These are phyloP conservation scores for Podosphaera aphanis DNA, from an alignment of 2,329 filamentous ascomycete species.

Conservation along the genomic window DNA sequence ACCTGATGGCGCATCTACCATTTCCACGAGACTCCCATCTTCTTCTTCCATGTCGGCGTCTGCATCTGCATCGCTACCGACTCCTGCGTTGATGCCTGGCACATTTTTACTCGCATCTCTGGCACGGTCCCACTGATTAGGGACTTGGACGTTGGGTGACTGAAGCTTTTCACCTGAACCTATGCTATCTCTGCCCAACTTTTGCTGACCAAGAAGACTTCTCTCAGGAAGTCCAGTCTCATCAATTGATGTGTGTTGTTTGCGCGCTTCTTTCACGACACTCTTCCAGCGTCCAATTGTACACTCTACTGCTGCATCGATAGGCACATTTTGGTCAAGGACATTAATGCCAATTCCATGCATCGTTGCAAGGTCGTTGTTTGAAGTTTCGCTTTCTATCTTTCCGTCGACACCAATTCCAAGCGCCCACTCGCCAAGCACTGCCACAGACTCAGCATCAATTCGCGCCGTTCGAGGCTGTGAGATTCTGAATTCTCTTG, in stretches of 20 bases:
- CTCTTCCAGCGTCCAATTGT: slow-evolving; percentile 38
- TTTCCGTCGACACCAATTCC: slow-evolving; percentile 16
- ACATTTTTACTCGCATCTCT: slow-evolving; percentile 1
- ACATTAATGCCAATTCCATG: slow-evolving; percentile 22
- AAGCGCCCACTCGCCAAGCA: slow-evolving; percentile 21
- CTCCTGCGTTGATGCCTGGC: neutral
- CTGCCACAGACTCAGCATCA: slow-evolving; percentile 24
- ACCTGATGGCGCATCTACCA: slow-evolving; percentile 14
- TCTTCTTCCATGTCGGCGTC: slow-evolving; percentile 28
- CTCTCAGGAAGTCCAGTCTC: neutral
- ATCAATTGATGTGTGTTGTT: slow-evolving; percentile 3
- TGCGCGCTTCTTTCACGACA: slow-evolving; percentile 29
- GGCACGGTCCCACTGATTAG: slow-evolving; percentile 1
- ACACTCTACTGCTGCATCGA: slow-evolving; percentile 27
- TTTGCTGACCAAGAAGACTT: slow-evolving; percentile 27
- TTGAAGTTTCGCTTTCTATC: neutral
- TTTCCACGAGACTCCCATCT: slow-evolving; percentile 26
- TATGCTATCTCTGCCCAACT: slow-evolving; percentile 17
- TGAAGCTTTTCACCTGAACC: neutral
- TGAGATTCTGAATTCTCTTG: slow-evolving; percentile 31
- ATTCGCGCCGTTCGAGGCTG: slow-evolving; percentile 29
- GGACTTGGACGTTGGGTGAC: neutral
- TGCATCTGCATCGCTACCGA: slow-evolving; percentile 12
- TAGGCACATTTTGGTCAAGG: slow-evolving; percentile 28
- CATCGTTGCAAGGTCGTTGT: slow-evolving; percentile 7